Conservation (phyloP, 768 basidiomycete genomes). For the Boletellus ananiceps region DNA sequence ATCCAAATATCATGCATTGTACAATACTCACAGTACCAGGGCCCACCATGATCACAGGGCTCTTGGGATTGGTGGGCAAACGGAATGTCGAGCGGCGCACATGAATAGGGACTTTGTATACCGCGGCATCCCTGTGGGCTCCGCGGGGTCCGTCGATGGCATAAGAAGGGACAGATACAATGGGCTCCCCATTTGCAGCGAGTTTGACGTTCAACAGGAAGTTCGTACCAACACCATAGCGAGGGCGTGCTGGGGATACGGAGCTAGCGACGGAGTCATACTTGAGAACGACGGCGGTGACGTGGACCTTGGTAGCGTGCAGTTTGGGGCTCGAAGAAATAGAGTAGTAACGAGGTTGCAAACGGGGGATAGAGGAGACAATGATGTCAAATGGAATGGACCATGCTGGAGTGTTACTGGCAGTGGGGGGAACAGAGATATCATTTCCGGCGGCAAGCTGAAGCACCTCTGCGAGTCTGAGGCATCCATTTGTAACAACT, state of each 20-base stretch:
- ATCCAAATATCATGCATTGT: not conserved
- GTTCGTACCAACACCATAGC: constrained; percentile 91
- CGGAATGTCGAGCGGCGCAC: constrained; percentile 96
- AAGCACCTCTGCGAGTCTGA: constrained; percentile 91
- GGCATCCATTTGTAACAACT: constrained; percentile 74
- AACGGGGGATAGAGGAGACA: constrained; percentile 86
- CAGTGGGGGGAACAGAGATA: constrained; percentile 48
- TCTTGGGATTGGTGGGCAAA: constrained; percentile 95
- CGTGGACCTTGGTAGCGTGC: constrained; percentile 83
- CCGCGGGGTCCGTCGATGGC: constrained; percentile 88
- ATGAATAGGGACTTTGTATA: constrained; percentile 88
- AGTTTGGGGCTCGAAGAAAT: constrained; percentile 97
- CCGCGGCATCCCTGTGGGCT: constrained; percentile 63
- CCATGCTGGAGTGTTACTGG: constrained; percentile 82
- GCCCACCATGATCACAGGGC: constrained; percentile 98
- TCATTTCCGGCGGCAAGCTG: constrained; percentile 87
- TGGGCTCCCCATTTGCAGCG: constrained; percentile 56
- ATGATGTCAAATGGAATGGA: constrained; percentile 94
- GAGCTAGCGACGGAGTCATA: constrained; percentile 66
- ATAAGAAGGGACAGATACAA: constrained; percentile 63
- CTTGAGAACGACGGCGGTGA: constrained; percentile 93
- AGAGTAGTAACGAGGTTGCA: constrained; percentile 97
- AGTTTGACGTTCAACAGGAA: constrained; percentile 91
- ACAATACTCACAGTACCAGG: constrained; percentile 82
- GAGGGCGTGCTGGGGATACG: constrained; percentile 55